A percentile compares a stretch with the other conserved stretches of the same genome.
These are phyloP conservation scores for Penicillium sp. DNA, from an alignment of 2,329 filamentous ascomycete genomes.

Conservation along the genomic window DNA sequence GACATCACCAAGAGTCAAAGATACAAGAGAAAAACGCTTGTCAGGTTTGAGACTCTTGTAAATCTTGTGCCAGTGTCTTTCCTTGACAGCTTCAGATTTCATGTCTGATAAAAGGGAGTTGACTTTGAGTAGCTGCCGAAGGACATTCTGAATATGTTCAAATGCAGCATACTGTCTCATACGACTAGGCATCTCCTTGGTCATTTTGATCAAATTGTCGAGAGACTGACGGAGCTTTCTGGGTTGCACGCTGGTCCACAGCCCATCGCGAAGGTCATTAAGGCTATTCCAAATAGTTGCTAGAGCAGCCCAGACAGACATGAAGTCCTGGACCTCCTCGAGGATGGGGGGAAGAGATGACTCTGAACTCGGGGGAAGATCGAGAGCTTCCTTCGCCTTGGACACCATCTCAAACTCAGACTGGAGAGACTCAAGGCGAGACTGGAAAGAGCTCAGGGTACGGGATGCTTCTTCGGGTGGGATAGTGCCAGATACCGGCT, in stretches of 20 bases:
- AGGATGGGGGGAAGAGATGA: conserved; percentile 80
- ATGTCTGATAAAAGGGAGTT: conserved; percentile 84
- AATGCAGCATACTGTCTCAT: conserved; percentile 99
- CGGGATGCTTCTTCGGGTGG: conserved; percentile 83
- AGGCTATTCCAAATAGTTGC: conserved; percentile 96
- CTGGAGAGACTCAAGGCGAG: conserved; percentile 78
- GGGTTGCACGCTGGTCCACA: conserved; percentile 95
- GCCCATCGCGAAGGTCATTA: conserved; percentile 84
- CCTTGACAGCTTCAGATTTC: conserved; percentile 93
- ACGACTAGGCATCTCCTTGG: conserved; percentile 96
- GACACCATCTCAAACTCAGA: conserved; percentile 90
- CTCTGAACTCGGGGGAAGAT: conserved; percentile 76
- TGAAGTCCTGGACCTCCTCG: conserved; percentile 97
- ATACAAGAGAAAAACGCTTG: conserved; percentile 89
- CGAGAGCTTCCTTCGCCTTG: conserved; percentile 94
- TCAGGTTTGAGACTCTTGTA: conserved; percentile 93
- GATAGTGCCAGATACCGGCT: conserved; percentile 92
- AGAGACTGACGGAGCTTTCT: conserved; percentile 87
- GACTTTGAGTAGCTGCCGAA: conserved; percentile 85
- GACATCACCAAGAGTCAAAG: conserved; percentile 95
- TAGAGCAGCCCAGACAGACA: conserved; percentile 94
- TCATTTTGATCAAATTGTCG: conserved; percentile 93
- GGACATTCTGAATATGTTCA: conserved; percentile 90
- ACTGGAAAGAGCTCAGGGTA: conserved; percentile 78
- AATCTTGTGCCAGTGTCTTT: conserved; percentile 96